These are phyloP conservation scores for Barnettozyma sp. DNA, from an alignment of 805 yeast genomes.

Conservation along the genomic window DNA sequence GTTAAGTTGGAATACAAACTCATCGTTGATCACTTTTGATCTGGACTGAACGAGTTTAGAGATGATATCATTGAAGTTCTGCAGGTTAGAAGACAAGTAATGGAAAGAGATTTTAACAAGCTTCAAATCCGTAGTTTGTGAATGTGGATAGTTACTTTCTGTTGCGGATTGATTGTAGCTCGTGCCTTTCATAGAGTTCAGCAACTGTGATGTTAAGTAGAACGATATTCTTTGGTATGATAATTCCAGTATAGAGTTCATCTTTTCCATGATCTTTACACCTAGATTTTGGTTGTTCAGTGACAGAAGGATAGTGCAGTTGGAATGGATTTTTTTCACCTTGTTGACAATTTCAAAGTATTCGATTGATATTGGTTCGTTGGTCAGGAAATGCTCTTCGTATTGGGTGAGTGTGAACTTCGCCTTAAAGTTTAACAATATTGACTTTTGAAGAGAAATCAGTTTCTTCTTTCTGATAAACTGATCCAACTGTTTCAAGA, in stretches of 20 bases:
- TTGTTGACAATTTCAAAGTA: conserved; percentile 56
- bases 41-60: conserved; percentile 62
- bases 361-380: conserved; percentile 36
- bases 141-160: too few relatives aligned
- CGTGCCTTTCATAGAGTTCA: conserved; percentile 11
- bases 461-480: conserved; percentile 18
- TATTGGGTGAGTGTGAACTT: conserved; percentile 63
- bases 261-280: conserved; percentile 51
- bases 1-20: conserved; percentile 54
- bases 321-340: conserved; percentile 56
- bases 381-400: conserved; percentile 55
- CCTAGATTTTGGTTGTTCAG: conserved; percentile 65
- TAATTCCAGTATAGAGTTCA: conserved; percentile 42
- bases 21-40: conserved; percentile 55
- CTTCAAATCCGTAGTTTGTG: conserved; percentile 11
- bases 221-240: conserved; percentile 50
- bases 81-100: conserved; percentile 35
- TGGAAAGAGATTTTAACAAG: conserved; percentile 29
- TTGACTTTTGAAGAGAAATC: conserved; percentile 38
- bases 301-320: conserved; percentile 65
- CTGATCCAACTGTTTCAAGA: conserved; percentile 15
- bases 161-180: too few relatives aligned
- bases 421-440: conserved; percentile 47
- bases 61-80: conserved; percentile 52
- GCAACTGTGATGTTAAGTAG: conserved; percentile 31